These are phyloP conservation scores for Fraxinus excelsior DNA, from an alignment of 257 asterid species.

Conservation along the genomic window DNA sequence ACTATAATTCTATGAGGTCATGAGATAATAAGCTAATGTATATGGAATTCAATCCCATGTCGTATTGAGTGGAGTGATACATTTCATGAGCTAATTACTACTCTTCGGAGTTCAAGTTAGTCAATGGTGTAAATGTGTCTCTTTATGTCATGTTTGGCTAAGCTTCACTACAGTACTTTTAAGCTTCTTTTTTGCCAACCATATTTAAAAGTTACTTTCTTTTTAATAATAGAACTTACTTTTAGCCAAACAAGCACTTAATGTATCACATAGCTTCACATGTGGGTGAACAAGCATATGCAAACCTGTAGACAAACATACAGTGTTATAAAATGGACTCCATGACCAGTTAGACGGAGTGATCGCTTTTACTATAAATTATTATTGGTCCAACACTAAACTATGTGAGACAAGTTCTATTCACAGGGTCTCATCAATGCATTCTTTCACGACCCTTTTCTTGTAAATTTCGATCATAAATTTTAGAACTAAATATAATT, in stretches of 20 bases:
- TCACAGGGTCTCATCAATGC: background rate
- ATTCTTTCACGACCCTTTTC: too few species aligned
- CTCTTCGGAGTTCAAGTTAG: background rate
- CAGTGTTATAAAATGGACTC: too few species aligned
- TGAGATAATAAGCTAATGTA: background rate
- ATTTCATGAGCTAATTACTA: too few species aligned
- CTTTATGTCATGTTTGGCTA: background rate
- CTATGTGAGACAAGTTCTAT: background rate
- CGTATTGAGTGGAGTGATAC: too few species aligned
- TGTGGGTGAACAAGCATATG: background rate
- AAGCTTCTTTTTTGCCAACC: background rate
- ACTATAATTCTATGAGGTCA: too few species aligned
- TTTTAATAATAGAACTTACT: background rate
- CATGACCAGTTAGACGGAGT: background rate
- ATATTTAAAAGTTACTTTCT: too few species aligned
- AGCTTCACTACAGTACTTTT: background rate
- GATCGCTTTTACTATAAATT: too few species aligned
- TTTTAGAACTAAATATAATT: slow-evolving; percentile 15
- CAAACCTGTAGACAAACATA: background rate
- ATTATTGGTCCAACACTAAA: background rate
- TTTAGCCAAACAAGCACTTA: background rate
- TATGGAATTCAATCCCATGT: background rate
- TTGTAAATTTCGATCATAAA: background rate
- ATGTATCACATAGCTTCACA: background rate
- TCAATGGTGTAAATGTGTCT: background rate